A percentile compares a stretch with the other conserved stretches of the same genome.
Conservation (phyloP, 225 moss, liverwort and hornwort genomes). For the Polytrichum formosum region DNA sequence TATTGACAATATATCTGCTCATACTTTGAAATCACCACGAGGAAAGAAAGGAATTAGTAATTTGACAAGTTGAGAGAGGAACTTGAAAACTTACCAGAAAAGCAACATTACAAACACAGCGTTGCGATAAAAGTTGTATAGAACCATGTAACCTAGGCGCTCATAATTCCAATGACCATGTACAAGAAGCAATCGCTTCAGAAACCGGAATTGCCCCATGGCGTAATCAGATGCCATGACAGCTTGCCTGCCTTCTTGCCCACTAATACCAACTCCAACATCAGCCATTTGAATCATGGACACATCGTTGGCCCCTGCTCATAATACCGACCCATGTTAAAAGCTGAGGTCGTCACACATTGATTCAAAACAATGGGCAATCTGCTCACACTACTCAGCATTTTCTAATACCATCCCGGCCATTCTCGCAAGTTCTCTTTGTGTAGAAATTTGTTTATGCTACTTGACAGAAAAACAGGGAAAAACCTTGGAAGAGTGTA, state of each 20-base stretch:
- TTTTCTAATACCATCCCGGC: too few species aligned
- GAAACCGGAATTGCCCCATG: conserved; percentile 82
- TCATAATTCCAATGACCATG: conserved; percentile 98
- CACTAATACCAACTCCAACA: conserved; percentile 83
- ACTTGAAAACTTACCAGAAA: conserved; percentile 60
- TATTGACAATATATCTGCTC: too few species aligned
- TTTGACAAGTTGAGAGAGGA: neutral
- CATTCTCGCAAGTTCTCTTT: too few species aligned
- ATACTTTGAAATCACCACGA: too few species aligned
- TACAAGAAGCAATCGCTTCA: conserved; percentile 69
- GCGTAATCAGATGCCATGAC: conserved; percentile 95
- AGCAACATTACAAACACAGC: conserved; percentile 88
- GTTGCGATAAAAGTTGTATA: conserved; percentile 92
- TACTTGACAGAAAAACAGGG: too few species aligned
- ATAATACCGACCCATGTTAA: neutral
- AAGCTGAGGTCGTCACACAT: neutral
- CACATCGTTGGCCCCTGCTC: conserved; percentile 86
- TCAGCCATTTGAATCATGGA: conserved; percentile 98
- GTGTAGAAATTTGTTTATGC: too few species aligned
- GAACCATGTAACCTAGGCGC: conserved; percentile 84
- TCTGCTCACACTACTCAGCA: too few species aligned
- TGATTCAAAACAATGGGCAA: neutral
- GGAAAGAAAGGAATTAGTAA: too few species aligned
- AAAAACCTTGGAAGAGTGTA: neutral
- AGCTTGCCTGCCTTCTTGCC: conserved; percentile 98